Evolutionary conservation across 495 filamentous ascomycete genomes (phyloP), one percentile per base, ranked within the genome.

Genomic region (Neurospora tetraspora): DNA sequence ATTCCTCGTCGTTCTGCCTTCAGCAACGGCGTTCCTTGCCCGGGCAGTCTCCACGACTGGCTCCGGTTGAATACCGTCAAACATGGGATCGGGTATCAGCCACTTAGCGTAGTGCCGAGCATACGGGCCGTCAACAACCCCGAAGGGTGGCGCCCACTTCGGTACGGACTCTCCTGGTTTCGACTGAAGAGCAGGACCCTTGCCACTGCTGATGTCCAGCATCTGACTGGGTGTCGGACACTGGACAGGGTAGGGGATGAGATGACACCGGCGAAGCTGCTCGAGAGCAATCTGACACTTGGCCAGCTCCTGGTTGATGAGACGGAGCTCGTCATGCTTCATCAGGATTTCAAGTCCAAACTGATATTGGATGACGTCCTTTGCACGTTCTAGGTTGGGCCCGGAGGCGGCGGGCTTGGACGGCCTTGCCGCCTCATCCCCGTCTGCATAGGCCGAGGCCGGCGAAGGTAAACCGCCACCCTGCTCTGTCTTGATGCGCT

Each of bases 201-300:
- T 87, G 59, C 94, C 94, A 71, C 84, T 86, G 80, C 87, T 91
- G 74, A 96, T 86, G 74, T 91, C 86, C 75, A 88, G 78, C 80
- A 89, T 84, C 65, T 89, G 89, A 70, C 88, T 82, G 39, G 87
- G 86, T n/a, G 83, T 86, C 20, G 88, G 89, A 70, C 86, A 83
- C 61, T 83, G 81, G 39, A 88, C 88, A 42, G 94, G 93, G 80
- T 92, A 98, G 7, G 96, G 95, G 70, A 97, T 93, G 76, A 98
- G 84, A 76, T 93, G 89, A 78, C 94, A 97, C 71, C 96, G 91
- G 72, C 96, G 91, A 68, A 99, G 86, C 80, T 98, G 96, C 82
- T 99, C 96, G 74, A 98, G 87, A n/a, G 94, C 92, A 75, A 94
- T 85, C 85, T 98, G 94, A 76, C 94, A 97, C 85, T 97, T 97